Conservation (phyloP, 1,284 basidiomycete genomes). For the Ceratobasidium sp. region DNA sequence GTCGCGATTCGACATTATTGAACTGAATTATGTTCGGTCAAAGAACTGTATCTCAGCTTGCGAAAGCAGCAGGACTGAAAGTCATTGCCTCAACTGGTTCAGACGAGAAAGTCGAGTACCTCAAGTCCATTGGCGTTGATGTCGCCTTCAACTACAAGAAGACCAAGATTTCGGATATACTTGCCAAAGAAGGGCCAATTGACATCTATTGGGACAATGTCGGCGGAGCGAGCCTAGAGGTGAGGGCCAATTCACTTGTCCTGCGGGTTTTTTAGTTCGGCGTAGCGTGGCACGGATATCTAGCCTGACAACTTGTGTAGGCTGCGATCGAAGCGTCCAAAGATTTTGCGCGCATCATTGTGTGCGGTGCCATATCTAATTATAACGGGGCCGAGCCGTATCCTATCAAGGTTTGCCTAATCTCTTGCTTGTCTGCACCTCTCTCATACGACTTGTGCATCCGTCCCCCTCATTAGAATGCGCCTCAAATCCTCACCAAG, state of each 20-base stretch:
- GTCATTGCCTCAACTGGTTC: constrained; percentile 82
- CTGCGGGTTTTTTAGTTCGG: background rate
- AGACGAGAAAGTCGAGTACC: constrained; percentile 74
- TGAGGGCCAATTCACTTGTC: background rate
- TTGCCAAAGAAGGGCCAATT: constrained; percentile 71
- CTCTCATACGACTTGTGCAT: background rate
- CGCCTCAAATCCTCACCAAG: constrained; percentile 63
- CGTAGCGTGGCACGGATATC: background rate
- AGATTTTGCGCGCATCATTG: constrained; percentile 29
- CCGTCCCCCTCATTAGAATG: constrained; percentile 50
- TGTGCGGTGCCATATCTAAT: constrained; percentile 53
- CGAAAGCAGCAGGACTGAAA: constrained; percentile 72
- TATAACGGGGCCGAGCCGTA: constrained; percentile 56
- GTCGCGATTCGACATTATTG: background rate
- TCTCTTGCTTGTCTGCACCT: constrained; percentile 4
- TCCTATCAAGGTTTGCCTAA: constrained; percentile 54
- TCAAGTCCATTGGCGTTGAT: constrained; percentile 75
- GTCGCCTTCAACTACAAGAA: constrained; percentile 83
- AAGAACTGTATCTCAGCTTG: constrained; percentile 69
- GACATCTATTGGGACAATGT: constrained; percentile 67
- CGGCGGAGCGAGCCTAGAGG: constrained; percentile 54
- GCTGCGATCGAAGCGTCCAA: constrained; percentile 30
- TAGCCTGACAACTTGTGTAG: background rate
- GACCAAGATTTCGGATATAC: constrained; percentile 64
- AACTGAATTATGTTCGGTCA: background rate